Base-by-base conservation (phyloP, 805 yeast species). In the Jamesozyma hellenica region DNA sequence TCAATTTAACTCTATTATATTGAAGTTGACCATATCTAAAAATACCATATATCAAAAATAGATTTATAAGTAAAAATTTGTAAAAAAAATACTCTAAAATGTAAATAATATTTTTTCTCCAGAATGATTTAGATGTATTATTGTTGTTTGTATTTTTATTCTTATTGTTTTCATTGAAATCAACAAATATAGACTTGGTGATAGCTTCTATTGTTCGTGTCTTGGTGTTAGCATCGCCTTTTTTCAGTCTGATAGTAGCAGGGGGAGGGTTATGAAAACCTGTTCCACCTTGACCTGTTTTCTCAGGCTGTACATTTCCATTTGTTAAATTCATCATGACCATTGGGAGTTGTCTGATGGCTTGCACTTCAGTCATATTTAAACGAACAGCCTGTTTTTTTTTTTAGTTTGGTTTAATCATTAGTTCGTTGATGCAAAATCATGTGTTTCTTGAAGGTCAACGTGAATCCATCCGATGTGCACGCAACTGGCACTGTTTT, bases 41-140 rank as follows among this genome's bases (percentile, higher is more conserved):
- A 23, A 75, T 56, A 10, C 86, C 75, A 55, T 76, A 75, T 26
- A 74, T 28, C 35, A 78, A 64, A 50, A 75, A 81, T 12, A 81
- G 46, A 16, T 67, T 43, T 28, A 81, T 62, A 36, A 82, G 61
- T 2, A 77, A 48, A 9, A 67, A 47, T 48, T 76, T 78, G 52
- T 66, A 72, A 23, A 72, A 41, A 43, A 53, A 16, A 40, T 45
- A 53, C 21, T 55, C 49, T 3, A 54, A 33, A 27, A 48, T 49
- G 26, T 48, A 44, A 34, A 45, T 42, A 3, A 40, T 36, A 17
- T 41, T 46, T 8, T 44, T 40, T 46, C 45, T 41, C 50, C 52
- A 42, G 26, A 40, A 36, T 12, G 42, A 38, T 19, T 35, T 38
- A n/a, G 30, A 30, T 15, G 39, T 25, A 9, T 36, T 36, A 12